Percentiles rank a stretch among this genome's conserved stretches.
These are phyloP conservation scores for Pyrenochaeta sp. DNA, from an alignment of 2,329 filamentous ascomycete genomes.

Conservation along the genomic window DNA sequence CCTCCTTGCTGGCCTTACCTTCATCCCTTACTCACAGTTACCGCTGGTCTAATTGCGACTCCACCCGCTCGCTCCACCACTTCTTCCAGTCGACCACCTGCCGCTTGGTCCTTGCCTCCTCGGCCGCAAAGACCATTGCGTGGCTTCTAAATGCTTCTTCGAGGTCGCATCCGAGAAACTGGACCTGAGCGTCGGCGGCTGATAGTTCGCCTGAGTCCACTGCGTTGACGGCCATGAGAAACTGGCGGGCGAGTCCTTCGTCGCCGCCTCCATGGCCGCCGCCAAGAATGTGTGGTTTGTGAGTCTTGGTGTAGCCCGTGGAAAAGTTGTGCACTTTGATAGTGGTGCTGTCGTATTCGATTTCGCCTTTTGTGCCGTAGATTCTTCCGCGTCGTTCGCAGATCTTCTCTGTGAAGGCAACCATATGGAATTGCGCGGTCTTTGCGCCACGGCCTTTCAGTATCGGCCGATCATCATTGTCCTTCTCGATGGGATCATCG, in stretches of 20 bases:
- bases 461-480: conserved; percentile 19
- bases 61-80: conserved; percentile 75
- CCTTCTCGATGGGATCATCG: conserved; percentile 63
- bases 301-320: conserved; percentile 62
- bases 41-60: conserved; percentile 32
- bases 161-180: conserved; percentile 80
- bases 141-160: conserved; percentile 91
- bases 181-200: conserved; percentile 74
- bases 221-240: conserved; percentile 80
- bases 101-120: conserved; percentile 77
- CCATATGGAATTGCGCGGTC: conserved; percentile 92
- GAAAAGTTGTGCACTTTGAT: conserved; percentile 81
- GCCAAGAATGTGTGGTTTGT: conserved; percentile 68
- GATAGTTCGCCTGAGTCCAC: conserved; percentile 76
- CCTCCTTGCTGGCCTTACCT: conserved; percentile 5
- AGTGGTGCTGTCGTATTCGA: conserved; percentile 80
- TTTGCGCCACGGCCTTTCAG: conserved; percentile 69
- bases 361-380: conserved; percentile 86
- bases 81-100: conserved; percentile 76
- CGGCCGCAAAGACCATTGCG: conserved; percentile 91
- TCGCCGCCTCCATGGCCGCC: conserved; percentile 81
- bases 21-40: conserved; percentile 14
- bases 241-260: conserved; percentile 80
- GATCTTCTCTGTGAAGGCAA: conserved; percentile 85
- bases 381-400: conserved; percentile 86